phyloP scores from a whole-genome alignment of 345 rosid species.

The Salix suchowensis region DNA sequence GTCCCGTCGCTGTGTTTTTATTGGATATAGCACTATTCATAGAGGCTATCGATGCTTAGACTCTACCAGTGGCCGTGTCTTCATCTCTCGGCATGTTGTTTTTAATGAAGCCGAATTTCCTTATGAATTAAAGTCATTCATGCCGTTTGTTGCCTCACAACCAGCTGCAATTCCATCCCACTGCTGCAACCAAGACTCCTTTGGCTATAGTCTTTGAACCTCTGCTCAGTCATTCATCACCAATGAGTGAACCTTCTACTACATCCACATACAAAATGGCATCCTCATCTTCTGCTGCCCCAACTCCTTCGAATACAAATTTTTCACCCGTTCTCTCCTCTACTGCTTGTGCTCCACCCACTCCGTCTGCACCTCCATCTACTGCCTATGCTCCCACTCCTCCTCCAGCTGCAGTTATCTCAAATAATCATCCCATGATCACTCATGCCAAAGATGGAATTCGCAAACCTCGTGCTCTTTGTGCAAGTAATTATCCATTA shows the following conservation, averaged over 20 bases:
- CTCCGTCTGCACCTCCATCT: rapidly evolving
- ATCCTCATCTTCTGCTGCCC: no score
- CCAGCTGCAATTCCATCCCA: not conserved
- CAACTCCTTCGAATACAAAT: rapidly evolving
- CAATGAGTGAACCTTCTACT: no score
- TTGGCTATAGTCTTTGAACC: not conserved
- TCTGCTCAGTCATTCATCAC: not conserved
- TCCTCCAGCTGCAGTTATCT: rapidly evolving
- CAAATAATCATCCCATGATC: not conserved
- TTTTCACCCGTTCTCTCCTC: rapidly evolving
- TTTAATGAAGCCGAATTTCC: no score
- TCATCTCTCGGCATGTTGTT: no score
- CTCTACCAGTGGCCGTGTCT: no score
- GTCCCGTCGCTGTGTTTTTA: no score
- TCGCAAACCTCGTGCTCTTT: not conserved
- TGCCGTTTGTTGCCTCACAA: no score
- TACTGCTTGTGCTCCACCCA: rapidly evolving
- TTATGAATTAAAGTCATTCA: no score
- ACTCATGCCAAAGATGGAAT: not conserved
- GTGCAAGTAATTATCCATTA: not conserved
- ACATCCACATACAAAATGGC: rapidly evolving
- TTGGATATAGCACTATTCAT: no score
- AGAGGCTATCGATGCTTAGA: no score
- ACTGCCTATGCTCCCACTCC: not conserved
- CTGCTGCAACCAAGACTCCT: not conserved